phyloP scores from a whole-genome alignment of 768 basidiomycete species.

The Boletus pseudo-olivaceus region DNA sequence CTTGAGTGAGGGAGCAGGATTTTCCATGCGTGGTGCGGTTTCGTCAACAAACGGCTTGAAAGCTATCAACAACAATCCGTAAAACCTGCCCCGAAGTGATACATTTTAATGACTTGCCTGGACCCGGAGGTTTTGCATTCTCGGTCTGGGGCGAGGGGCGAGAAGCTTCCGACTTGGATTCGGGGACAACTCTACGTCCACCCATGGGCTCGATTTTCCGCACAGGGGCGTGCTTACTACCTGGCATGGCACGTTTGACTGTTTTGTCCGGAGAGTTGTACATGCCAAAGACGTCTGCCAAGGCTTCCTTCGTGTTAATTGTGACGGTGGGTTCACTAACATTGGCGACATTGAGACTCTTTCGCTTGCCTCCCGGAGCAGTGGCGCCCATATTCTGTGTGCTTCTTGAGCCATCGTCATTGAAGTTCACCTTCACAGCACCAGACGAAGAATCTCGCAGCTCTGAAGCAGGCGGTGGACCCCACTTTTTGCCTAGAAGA shows the following conservation, averaged over 20 bases:
- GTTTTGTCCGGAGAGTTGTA: slow-evolving; percentile 90
- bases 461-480: slow-evolving; percentile 51
- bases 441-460: slow-evolving; percentile 34
- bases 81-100: slow-evolving; percentile 17
- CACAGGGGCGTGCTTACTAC: slow-evolving; percentile 72
- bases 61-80: slow-evolving; percentile 9
- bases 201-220: slow-evolving; percentile 61
- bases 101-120: slow-evolving; percentile 28
- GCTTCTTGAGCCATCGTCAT: slow-evolving; percentile 52
- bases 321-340: slow-evolving; percentile 82
- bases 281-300: slow-evolving; percentile 93
- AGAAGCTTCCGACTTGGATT: slow-evolving; percentile 33
- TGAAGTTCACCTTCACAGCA: slow-evolving; percentile 50
- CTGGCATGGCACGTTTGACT: slow-evolving; percentile 48
- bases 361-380: slow-evolving; percentile 35
- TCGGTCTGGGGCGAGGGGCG: slow-evolving; percentile 30
- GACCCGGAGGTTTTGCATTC: slow-evolving; percentile 32
- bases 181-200: slow-evolving; percentile 19
- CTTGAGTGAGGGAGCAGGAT: slow-evolving; percentile 32
- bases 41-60: slow-evolving; percentile 75
- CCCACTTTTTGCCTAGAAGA: slow-evolving; percentile 83
- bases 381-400: slow-evolving; percentile 36
- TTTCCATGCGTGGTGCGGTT: slow-evolving; percentile 44
- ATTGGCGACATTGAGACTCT: slow-evolving; percentile 39
- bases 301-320: slow-evolving; percentile 94